Conservation (phyloP, 805 yeast species). For the Sungouiozyma intestinalis region DNA sequence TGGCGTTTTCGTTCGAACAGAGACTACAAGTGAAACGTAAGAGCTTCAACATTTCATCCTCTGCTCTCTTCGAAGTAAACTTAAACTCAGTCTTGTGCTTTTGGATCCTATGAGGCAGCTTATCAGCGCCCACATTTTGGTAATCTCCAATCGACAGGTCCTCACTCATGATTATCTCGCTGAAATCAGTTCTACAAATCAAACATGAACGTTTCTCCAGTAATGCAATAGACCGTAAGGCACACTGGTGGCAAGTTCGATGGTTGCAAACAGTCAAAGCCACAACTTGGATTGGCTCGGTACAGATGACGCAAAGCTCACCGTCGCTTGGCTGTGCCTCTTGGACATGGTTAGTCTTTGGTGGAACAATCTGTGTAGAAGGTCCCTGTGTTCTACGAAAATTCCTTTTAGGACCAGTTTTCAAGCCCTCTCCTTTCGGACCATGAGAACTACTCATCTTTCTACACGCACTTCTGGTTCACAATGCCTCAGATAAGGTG, state of each 20-base stretch:
- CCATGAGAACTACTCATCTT: no score
- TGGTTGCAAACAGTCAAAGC: conserved; percentile 81
- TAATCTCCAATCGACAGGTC: conserved; percentile 29
- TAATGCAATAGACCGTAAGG: conserved; percentile 72
- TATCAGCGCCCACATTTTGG: conserved; percentile 26
- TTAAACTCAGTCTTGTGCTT: conserved; percentile 43
- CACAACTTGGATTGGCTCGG: conserved; percentile 51
- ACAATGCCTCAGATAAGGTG: no score
- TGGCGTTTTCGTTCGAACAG: conserved; percentile 21
- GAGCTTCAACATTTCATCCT: conserved; percentile 39
- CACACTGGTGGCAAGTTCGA: conserved; percentile 70
- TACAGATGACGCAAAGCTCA: conserved; percentile 71
- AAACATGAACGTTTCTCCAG: conserved; percentile 67
- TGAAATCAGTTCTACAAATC: conserved; percentile 70
- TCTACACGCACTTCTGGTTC: neutral
- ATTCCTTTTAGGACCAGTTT: conserved; percentile 1
- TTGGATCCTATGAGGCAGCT: conserved; percentile 1
- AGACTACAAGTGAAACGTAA: conserved; percentile 49
- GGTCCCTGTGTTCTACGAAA: conserved; percentile 18
- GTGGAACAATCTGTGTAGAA: conserved; percentile 4
- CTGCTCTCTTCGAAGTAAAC: conserved; percentile 46
- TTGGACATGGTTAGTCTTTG: conserved; percentile 9
- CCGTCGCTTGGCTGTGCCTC: conserved; percentile 31
- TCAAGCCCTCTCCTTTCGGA: neutral
- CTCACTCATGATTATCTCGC: conserved; percentile 48